Evolutionary conservation across 768 basidiomycete species (phyloP).

Genomic region (Leucocoprinus birnbaumii): DNA sequence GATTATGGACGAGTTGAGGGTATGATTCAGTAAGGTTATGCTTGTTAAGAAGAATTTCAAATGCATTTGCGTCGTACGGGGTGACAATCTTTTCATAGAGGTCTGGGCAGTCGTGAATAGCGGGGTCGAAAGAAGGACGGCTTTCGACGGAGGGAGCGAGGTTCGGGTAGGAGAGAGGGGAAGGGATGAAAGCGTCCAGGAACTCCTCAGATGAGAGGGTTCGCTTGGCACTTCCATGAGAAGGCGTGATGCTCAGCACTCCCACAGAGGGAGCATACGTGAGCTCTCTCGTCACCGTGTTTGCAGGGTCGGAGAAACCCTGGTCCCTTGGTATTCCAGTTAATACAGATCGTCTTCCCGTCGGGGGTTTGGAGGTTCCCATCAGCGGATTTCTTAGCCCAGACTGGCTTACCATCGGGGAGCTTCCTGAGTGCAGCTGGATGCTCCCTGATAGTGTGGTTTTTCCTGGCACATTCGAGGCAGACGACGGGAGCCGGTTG

Average conservation of each 20-base stretch:
- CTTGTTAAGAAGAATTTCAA: constrained; percentile 10
- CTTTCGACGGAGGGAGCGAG: constrained; percentile 15
- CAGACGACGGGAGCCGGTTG: too few relatives aligned
- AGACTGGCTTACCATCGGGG: too few relatives aligned
- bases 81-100: constrained; percentile 23
- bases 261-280: constrained; percentile 17
- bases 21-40: constrained; percentile 20
- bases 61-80: constrained; percentile 29
- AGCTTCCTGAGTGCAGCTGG: too few relatives aligned
- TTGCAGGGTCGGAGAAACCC: too few relatives aligned
- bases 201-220: not conserved
- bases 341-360: too few relatives aligned
- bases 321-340: too few relatives aligned
- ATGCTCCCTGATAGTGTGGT: too few relatives aligned
- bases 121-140: constrained; percentile 13
- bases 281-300: too few relatives aligned
- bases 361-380: too few relatives aligned
- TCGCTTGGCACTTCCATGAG: constrained; percentile 20
- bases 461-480: too few relatives aligned
- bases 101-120: constrained; percentile 5
- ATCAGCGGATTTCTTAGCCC: too few relatives aligned
- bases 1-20: constrained; percentile 25
- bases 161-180: constrained; percentile 16
- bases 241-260: constrained; percentile 21
- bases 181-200: not conserved